A percentile compares a stretch with the other conserved stretches of the same genome.
phyloP scores from a whole-genome alignment of 208 protist genomes.

The Porcisia deanei region DNA sequence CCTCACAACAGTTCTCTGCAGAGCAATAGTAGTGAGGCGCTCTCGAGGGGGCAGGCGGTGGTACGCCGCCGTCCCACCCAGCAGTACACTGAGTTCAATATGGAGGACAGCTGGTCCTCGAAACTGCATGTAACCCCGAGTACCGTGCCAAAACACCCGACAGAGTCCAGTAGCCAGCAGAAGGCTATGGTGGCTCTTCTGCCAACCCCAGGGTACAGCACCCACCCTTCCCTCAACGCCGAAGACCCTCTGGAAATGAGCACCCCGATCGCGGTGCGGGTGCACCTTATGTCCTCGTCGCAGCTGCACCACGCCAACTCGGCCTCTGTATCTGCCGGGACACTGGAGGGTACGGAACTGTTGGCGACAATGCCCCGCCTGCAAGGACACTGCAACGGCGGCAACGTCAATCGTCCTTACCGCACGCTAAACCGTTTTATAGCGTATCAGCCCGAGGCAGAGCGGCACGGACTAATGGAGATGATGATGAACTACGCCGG shows the following conservation, averaged over 20 bases:
- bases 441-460: conserved; percentile 45
- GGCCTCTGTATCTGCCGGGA: not conserved
- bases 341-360: conserved; percentile 76
- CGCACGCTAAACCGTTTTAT: conserved; percentile 77
- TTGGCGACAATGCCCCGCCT: conserved; percentile 61
- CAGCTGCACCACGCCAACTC: conserved; percentile 1
- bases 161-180: not conserved
- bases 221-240: conserved; percentile 20
- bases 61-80: conserved; percentile 7
- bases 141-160: not conserved
- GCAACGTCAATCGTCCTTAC: conserved; percentile 42
- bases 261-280: conserved; percentile 24
- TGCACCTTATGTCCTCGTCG: not conserved
- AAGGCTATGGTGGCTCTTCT: not conserved
- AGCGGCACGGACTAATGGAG: conserved; percentile 41
- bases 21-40: not conserved
- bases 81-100: conserved; percentile 17
- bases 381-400: conserved; percentile 45
- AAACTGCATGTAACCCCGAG: not conserved
- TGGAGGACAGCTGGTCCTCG: conserved; percentile 12
- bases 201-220: conserved; percentile 29
- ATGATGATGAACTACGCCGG: conserved; percentile 68
- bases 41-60: not conserved
- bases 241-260: conserved; percentile 34
- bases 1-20: not conserved